Evolutionary conservation across 2,329 filamentous ascomycete genomes (phyloP).

Genomic region (Fusarium paranaense): DNA sequence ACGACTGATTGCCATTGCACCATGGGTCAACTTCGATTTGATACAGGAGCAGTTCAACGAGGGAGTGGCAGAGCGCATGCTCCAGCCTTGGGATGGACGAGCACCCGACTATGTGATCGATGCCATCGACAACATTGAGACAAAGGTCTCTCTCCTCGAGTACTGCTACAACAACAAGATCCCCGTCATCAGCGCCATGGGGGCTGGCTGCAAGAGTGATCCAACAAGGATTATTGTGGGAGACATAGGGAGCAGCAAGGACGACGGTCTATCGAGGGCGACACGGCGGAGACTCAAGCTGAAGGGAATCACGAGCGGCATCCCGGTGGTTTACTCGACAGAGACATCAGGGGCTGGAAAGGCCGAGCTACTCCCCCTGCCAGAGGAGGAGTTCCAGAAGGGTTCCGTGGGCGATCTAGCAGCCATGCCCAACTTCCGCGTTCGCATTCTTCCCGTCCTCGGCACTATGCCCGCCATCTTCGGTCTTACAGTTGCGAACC

Average conservation of each 20-base stretch:
- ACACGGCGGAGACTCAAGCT: slow-evolving; percentile 84
- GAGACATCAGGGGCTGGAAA: slow-evolving; percentile 93
- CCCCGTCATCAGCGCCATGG: slow-evolving; percentile 94
- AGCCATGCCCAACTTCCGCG: slow-evolving; percentile 90
- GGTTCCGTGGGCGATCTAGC: slow-evolving; percentile 88
- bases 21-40: slow-evolving; percentile 92
- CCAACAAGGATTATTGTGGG: slow-evolving; percentile 88
- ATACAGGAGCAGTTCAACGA: slow-evolving; percentile 85
- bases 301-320: slow-evolving; percentile 83
- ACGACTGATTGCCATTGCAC: slow-evolving; percentile 85
- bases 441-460: slow-evolving; percentile 92
- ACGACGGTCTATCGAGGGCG: slow-evolving; percentile 88
- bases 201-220: slow-evolving; percentile 92
- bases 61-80: slow-evolving; percentile 71
- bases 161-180: slow-evolving; percentile 85
- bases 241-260: slow-evolving; percentile 88
- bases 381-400: slow-evolving; percentile 89
- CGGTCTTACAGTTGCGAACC: slow-evolving; percentile 90
- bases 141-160: slow-evolving; percentile 89
- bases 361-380: slow-evolving; percentile 85
- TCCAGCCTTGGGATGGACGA: slow-evolving; percentile 75
- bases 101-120: slow-evolving; percentile 92
- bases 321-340: slow-evolving; percentile 92
- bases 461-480: slow-evolving; percentile 99
- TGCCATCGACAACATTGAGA: slow-evolving; percentile 98